phyloP scores from a whole-genome alignment of 1,139 yeast species.

The Spathaspora sp. region DNA sequence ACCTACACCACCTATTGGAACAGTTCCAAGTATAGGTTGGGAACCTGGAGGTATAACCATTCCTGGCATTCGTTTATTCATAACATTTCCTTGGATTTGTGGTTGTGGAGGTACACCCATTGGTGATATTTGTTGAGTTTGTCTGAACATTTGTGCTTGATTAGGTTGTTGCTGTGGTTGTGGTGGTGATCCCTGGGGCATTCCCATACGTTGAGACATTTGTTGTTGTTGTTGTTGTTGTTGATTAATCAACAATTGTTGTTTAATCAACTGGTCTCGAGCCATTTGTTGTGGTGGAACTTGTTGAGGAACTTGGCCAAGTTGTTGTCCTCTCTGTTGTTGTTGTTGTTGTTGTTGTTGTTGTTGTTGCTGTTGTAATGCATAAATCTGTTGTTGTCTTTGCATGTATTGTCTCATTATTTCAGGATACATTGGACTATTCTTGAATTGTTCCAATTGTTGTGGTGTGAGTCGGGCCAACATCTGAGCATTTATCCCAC shows the following conservation, averaged over 20 bases:
- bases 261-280: conserved; percentile 11
- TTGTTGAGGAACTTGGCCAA: conserved; percentile 33
- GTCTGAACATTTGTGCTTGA: neutral
- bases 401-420: conserved; percentile 39
- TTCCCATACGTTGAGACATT: conserved; percentile 3
- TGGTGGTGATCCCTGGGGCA: neutral
- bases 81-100: conserved; percentile 8
- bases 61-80: conserved; percentile 5
- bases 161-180: conserved; percentile 1
- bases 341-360: conserved; percentile 30
- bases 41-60: conserved; percentile 3
- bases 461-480: conserved; percentile 44
- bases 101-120: neutral
- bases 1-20: conserved; percentile 3
- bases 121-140: conserved; percentile 1
- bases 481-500: conserved; percentile 38
- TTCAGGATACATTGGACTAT: conserved; percentile 47
- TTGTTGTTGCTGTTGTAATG: conserved; percentile 21
- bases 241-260: conserved; percentile 12
- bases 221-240: no score
- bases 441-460: conserved; percentile 48
- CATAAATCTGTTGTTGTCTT: conserved; percentile 35
- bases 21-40: conserved; percentile 1
- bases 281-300: conserved; percentile 23
- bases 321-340: conserved; percentile 6